A percentile compares a stretch with the other conserved stretches of the same genome.
These are phyloP conservation scores for Lactuca saligna DNA, from an alignment of 129 eudicot species.

Conservation along the genomic window DNA sequence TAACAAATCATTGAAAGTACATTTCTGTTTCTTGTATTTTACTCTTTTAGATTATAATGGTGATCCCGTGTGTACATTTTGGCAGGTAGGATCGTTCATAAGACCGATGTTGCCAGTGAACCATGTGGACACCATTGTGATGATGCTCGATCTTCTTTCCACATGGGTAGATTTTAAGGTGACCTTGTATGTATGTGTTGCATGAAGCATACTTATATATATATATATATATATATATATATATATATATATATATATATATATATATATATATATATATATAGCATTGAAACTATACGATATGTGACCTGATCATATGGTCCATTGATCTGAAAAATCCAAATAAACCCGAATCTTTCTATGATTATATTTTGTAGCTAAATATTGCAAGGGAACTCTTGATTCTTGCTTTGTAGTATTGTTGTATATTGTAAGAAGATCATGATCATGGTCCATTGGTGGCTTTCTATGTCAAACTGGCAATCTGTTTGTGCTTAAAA, in stretches of 20 bases:
- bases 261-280: conserved; percentile 5
- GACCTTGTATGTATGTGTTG: conserved; percentile 21
- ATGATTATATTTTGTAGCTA: conserved; percentile 23
- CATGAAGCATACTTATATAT: conserved; percentile 18
- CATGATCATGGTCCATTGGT: not conserved
- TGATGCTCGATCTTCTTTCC: conserved; percentile 13
- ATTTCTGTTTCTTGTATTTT: not conserved
- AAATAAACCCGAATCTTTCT: conserved; percentile 18
- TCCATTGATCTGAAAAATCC: conserved; percentile 24
- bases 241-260: conserved; percentile 13
- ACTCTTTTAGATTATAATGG: conserved; percentile 18
- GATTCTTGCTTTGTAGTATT: conserved; percentile 10
- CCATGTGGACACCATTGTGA: conserved; percentile 2
- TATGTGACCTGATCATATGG: conserved; percentile 21
- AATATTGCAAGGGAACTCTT: conserved; percentile 22
- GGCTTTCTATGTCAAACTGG: not conserved
- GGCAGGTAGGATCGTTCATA: conserved; percentile 32
- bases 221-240: conserved; percentile 2
- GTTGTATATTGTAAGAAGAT: conserved; percentile 1
- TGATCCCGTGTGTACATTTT: conserved; percentile 25
- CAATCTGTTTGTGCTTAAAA: not conserved
- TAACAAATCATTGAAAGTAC: not conserved
- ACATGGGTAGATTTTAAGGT: conserved; percentile 29
- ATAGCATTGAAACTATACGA: conserved; percentile 28
- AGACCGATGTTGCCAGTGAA: conserved; percentile 21